Conservation (phyloP, 768 basidiomycete genomes). For the Suillus brevipes region DNA sequence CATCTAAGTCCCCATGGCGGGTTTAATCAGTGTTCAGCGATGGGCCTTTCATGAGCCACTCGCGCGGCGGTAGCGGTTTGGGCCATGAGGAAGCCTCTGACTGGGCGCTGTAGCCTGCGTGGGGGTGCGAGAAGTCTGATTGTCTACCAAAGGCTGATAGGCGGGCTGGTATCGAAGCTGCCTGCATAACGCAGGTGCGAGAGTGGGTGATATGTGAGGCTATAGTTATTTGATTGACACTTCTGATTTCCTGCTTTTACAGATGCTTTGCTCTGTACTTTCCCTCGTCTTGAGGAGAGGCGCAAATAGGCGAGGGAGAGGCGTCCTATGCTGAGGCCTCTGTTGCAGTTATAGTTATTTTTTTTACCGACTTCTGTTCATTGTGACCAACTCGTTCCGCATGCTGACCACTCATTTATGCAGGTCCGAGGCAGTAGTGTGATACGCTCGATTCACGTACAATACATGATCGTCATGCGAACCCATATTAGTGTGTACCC, state of each 20-base stretch:
- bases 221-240: constrained; percentile 37
- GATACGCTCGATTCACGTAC: neutral
- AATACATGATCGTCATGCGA: neutral
- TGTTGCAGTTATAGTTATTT: constrained; percentile 35
- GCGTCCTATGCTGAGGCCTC: constrained; percentile 20
- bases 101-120: no score
- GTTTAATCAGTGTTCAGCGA: no score
- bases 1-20: no score
- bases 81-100: no score
- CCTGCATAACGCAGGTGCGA: constrained; percentile 35
- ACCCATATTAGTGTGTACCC: neutral
- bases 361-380: constrained; percentile 25
- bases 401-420: neutral
- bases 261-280: constrained; percentile 20
- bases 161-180: constrained; percentile 34
- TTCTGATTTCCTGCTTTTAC: neutral
- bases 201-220: constrained; percentile 36
- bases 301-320: constrained; percentile 22
- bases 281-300: constrained; percentile 28
- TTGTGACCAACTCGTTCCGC: neutral
- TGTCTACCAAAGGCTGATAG: constrained; percentile 10
- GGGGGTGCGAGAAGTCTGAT: no score
- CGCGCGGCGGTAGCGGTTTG: no score
- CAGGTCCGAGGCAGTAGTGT: neutral
- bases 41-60: no score